A percentile compares a stretch with the other conserved stretches of the same genome.
Conservation (phyloP, 2,329 filamentous ascomycete species). For the Zasmidium angulare region DNA sequence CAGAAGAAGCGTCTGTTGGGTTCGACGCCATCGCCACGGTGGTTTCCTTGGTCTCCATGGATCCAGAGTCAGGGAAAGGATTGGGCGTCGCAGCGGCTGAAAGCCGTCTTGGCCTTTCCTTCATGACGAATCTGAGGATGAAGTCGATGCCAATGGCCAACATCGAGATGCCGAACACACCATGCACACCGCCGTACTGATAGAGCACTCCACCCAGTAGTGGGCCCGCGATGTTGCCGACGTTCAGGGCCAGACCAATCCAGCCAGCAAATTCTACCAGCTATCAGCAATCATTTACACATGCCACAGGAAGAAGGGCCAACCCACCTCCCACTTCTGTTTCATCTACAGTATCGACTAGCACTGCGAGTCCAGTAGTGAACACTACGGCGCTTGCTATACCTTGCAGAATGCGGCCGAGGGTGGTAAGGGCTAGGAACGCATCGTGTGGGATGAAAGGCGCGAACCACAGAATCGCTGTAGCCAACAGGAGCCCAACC, state of each 20-base stretch:
- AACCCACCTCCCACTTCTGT: conserved; percentile 52
- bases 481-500: conserved; percentile 60
- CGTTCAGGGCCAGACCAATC: conserved; percentile 61
- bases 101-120: conserved; percentile 8
- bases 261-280: conserved; percentile 61
- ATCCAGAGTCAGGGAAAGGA: not conserved
- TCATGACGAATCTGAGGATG: conserved; percentile 22
- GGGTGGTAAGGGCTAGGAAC: conserved; percentile 31
- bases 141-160: conserved; percentile 21
- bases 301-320: not conserved
- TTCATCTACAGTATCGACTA: conserved; percentile 67
- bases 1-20: not conserved
- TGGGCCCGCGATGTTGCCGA: conserved; percentile 63
- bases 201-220: conserved; percentile 68
- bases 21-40: not conserved
- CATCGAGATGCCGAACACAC: conserved; percentile 22
- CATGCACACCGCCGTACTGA: conserved; percentile 42
- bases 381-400: conserved; percentile 68
- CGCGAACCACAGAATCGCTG: conserved; percentile 64
- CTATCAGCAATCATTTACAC: not conserved
- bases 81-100: not conserved
- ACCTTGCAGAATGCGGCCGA: conserved; percentile 67
- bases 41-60: not conserved
- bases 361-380: conserved; percentile 68
- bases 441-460: conserved; percentile 25